These are phyloP conservation scores for Bonnemaisonia californica DNA, from an alignment of 31 red algal species.

Conservation along the genomic window DNA sequence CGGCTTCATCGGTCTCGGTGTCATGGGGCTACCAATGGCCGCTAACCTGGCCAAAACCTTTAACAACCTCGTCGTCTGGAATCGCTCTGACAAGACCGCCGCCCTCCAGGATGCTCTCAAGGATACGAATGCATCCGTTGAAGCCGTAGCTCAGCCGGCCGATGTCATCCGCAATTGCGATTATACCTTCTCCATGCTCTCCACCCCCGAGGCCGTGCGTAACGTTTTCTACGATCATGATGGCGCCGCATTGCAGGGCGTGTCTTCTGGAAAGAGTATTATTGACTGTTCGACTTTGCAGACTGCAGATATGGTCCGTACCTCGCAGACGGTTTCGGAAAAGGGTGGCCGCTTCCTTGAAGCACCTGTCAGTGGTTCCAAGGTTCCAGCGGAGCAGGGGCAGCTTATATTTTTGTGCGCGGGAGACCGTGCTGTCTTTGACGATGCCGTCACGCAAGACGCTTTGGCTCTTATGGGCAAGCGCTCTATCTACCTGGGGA, in stretches of 20 bases:
- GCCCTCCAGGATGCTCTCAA: slow-evolving; percentile 31
- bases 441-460: slow-evolving; percentile 24
- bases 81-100: slow-evolving; percentile 67
- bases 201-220: slow-evolving; percentile 67
- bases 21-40: slow-evolving; percentile 88
- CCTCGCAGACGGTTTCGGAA: slow-evolving; percentile 36
- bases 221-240: slow-evolving; percentile 50
- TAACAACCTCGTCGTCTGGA: slow-evolving; percentile 80
- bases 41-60: slow-evolving; percentile 65
- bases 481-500: slow-evolving; percentile 69
- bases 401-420: slow-evolving; percentile 80
- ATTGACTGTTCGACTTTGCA: slow-evolving; percentile 88
- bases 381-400: slow-evolving; percentile 79
- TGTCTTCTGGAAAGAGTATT: slow-evolving; percentile 66
- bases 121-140: neutral
- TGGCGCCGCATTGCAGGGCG: slow-evolving; percentile 46
- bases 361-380: slow-evolving; percentile 89
- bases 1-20: slow-evolving; percentile 91
- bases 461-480: slow-evolving; percentile 83
- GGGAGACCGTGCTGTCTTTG: slow-evolving; percentile 59
- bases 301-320: slow-evolving; percentile 60
- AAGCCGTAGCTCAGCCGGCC: slow-evolving; percentile 36
- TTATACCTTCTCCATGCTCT: slow-evolving; percentile 84
- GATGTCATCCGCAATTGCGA: slow-evolving; percentile 51
- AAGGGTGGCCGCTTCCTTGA: slow-evolving; percentile 78